phyloP scores from a whole-genome alignment of 2,329 filamentous ascomycete species.

The Aspergillus calidoustus region DNA sequence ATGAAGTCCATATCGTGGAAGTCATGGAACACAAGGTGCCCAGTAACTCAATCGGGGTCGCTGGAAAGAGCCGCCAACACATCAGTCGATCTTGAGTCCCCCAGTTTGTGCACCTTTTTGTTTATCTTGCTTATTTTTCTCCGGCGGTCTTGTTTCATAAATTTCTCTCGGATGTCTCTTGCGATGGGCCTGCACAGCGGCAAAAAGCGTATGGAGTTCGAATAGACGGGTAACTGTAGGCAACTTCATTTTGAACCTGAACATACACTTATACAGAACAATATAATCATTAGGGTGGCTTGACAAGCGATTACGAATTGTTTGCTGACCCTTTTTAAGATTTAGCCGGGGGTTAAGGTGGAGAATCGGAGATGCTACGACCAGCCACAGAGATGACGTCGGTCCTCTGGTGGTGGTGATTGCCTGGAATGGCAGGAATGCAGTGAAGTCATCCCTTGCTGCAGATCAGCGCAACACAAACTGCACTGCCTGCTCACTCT shows the following conservation, averaged over 20 bases:
- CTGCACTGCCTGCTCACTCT: not conserved
- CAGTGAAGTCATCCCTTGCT: constrained; percentile 14
- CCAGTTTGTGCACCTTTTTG: constrained; percentile 19
- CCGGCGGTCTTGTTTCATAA: constrained; percentile 11
- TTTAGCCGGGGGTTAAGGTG: not conserved
- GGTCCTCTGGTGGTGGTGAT: not conserved
- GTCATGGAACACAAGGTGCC: constrained; percentile 34
- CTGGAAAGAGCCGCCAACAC: constrained; percentile 29
- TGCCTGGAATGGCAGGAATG: not conserved
- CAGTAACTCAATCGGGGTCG: constrained; percentile 27
- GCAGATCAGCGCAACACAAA: constrained; percentile 6
- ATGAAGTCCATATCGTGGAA: constrained; percentile 39
- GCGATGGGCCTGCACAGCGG: not conserved
- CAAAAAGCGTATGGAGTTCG: constrained; percentile 3
- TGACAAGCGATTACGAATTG: not conserved
- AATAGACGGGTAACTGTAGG: constrained; percentile 10
- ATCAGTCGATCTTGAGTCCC: constrained; percentile 26
- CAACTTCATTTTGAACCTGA: not conserved
- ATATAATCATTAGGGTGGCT: not conserved
- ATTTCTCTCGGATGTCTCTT: constrained; percentile 14
- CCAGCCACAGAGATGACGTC: constrained; percentile 12
- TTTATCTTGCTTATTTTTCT: constrained; percentile 12
- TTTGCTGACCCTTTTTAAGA: not conserved
- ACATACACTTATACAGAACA: constrained; percentile 3
- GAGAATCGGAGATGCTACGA: not conserved